Conservation (phyloP, 176 grass and related monocot genomes). For the Aegilops longissima region DNA sequence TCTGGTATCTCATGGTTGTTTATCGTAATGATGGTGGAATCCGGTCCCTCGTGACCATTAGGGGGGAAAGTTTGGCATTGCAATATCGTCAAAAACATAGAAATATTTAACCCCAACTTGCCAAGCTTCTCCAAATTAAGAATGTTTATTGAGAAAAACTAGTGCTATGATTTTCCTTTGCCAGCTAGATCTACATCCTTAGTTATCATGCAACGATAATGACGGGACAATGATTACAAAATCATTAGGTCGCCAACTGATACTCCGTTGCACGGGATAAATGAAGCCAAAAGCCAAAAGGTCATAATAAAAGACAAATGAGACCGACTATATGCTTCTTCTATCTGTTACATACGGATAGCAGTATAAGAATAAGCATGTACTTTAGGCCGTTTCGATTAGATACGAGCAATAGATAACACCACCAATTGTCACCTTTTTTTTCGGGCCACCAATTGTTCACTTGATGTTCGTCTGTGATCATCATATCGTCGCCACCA, state of each 20-base stretch:
- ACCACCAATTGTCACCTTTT: not conserved
- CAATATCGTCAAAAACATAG: constrained; percentile 12
- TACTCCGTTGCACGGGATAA: not conserved
- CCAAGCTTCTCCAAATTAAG: not conserved
- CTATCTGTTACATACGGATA: constrained; percentile 5
- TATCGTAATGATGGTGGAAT: not conserved
- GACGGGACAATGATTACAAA: not conserved
- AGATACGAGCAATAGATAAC: constrained; percentile 32
- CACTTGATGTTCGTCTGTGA: not conserved
- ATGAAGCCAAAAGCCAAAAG: not conserved
- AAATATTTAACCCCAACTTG: not conserved
- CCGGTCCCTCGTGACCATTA: not conserved
- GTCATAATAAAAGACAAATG: not conserved
- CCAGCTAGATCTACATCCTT: not conserved
- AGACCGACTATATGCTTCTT: constrained; percentile 18
- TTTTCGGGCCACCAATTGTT: not conserved
- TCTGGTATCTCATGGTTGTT: not conserved
- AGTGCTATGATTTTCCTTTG: not conserved
- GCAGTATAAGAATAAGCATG: constrained; percentile 30
- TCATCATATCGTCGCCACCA: not conserved
- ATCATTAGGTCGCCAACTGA: not conserved
- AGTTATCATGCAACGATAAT: constrained; percentile 1
- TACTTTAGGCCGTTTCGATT: not conserved
- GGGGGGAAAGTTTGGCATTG: no score
- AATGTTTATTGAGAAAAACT: not conserved